Evolutionary conservation across 1,284 basidiomycete genomes (phyloP).

Genomic region (Calocybe gambosa): DNA sequence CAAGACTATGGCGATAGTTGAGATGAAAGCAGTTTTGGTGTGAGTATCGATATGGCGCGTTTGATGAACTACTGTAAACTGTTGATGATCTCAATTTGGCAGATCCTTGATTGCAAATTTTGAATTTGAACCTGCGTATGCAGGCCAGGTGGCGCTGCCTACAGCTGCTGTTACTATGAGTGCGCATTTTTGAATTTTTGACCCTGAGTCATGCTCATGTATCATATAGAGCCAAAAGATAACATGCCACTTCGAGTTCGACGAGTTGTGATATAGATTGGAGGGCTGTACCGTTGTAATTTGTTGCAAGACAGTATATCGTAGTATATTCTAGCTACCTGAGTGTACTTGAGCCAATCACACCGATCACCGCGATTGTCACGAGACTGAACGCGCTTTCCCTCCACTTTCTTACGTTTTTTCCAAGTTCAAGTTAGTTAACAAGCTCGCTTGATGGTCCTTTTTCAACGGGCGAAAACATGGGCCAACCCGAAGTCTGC

Average conservation of each 20-base stretch:
- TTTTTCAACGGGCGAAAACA: not conserved
- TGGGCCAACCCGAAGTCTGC: not conserved
- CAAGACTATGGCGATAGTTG: constrained; percentile 46
- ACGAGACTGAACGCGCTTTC: not conserved
- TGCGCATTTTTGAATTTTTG: constrained; percentile 17
- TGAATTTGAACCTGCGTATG: constrained; percentile 34
- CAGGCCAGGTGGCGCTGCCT: constrained; percentile 32
- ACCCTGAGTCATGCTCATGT: not conserved
- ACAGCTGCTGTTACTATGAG: constrained; percentile 40
- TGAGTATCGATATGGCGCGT: constrained; percentile 18
- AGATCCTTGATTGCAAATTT: constrained; percentile 36
- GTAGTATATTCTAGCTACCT: not conserved
- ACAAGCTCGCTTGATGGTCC: not conserved
- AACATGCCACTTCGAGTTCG: constrained; percentile 27
- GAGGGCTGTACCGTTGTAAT: not conserved
- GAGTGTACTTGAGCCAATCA: no score
- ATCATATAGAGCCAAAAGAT: constrained; percentile 26
- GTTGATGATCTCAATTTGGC: not conserved
- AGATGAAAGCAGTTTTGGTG: constrained; percentile 45
- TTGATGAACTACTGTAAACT: not conserved
- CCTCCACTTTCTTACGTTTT: no score
- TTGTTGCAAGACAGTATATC: not conserved
- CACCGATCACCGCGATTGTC: not conserved
- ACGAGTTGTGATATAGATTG: not conserved
- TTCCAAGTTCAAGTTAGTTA: no score